Conservation (phyloP, 2,329 filamentous ascomycete genomes). For the Aspergillus persii region DNA sequence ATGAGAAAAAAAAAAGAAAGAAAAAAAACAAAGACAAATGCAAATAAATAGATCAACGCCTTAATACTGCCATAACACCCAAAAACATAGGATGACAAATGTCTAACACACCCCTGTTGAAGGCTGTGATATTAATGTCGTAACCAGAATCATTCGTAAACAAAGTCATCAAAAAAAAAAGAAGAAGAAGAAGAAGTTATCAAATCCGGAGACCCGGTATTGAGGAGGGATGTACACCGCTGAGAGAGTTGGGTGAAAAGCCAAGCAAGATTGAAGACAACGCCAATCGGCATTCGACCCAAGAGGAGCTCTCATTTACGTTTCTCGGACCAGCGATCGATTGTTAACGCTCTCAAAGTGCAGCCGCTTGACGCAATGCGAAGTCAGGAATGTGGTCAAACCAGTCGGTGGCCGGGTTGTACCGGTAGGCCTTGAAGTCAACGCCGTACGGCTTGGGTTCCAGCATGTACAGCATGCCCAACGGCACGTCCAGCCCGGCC, state of each 20-base stretch:
- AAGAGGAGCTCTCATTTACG: not conserved
- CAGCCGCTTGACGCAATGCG: constrained; percentile 56
- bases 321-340: not conserved
- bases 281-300: not conserved
- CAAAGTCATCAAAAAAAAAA: not conserved
- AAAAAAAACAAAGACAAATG: constrained; percentile 4
- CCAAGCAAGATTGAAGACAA: not conserved
- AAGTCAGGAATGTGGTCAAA: constrained; percentile 88
- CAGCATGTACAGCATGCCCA: constrained; percentile 91
- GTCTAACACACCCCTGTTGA: not conserved
- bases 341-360: constrained; percentile 15
- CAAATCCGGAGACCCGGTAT: not conserved
- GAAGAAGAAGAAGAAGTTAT: not conserved
- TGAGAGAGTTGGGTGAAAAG: not conserved
- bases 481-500: constrained; percentile 86
- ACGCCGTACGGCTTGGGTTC: constrained; percentile 98
- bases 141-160: not conserved
- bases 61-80: not conserved
- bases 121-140: not conserved
- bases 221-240: not conserved
- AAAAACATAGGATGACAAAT: not conserved
- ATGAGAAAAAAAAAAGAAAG: not conserved
- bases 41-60: not conserved
- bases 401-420: constrained; percentile 72
- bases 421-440: constrained; percentile 92